These are phyloP conservation scores for Pyronema domesticum DNA, from an alignment of 495 filamentous ascomycete species.

Conservation along the genomic window DNA sequence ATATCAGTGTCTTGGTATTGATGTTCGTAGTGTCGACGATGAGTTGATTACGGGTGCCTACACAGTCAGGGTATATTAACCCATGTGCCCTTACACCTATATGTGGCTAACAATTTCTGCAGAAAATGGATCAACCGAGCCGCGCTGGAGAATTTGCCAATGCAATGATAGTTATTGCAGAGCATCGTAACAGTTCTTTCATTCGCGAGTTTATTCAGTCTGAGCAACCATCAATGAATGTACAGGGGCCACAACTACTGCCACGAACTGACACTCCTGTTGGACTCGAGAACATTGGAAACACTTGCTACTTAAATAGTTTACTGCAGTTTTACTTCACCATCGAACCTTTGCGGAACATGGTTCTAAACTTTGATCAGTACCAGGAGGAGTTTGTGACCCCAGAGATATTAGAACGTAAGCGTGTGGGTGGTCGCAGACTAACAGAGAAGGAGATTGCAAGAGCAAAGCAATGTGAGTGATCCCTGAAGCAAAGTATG, in stretches of 20 bases:
- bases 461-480: slow-evolving; percentile 54
- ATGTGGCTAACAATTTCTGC: background rate
- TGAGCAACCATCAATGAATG: slow-evolving; percentile 9
- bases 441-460: slow-evolving; percentile 45
- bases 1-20: slow-evolving; percentile 17
- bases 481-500: background rate
- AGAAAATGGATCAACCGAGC: slow-evolving; percentile 16
- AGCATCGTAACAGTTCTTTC: slow-evolving; percentile 12
- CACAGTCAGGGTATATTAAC: slow-evolving; percentile 15
- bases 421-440: slow-evolving; percentile 40
- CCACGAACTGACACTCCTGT: slow-evolving; percentile 36
- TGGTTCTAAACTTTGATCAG: slow-evolving; percentile 56
- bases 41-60: slow-evolving; percentile 18
- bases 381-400: slow-evolving; percentile 44
- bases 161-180: slow-evolving; percentile 17
- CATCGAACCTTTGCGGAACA: slow-evolving; percentile 59
- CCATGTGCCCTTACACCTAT: background rate
- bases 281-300: slow-evolving; percentile 80
- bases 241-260: slow-evolving; percentile 25
- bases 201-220: slow-evolving; percentile 22
- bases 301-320: slow-evolving; percentile 96
- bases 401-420: slow-evolving; percentile 39
- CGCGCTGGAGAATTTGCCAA: slow-evolving; percentile 12
- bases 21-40: slow-evolving; percentile 17
- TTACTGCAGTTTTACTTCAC: slow-evolving; percentile 91